Base-by-base conservation (phyloP, 805 yeast genomes). In the Cyberlindnera petersonii region DNA sequence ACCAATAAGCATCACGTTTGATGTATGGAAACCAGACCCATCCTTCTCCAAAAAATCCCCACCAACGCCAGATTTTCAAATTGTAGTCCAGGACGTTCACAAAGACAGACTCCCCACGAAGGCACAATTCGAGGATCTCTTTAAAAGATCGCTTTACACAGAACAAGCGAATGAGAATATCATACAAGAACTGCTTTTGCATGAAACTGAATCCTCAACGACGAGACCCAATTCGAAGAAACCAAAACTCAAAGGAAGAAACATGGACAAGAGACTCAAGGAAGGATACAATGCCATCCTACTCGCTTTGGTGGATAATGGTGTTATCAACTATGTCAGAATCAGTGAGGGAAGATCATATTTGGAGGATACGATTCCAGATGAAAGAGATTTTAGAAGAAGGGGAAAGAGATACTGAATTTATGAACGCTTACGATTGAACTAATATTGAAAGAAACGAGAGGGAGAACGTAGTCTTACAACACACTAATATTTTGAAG, bases 1-100 rank as follows among this genome's bases (percentile, higher is more conserved):
- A 2, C 36, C 33, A 19, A 29, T 39, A 2, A 20, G 35, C 8
- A 43, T 46, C 11, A 65, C 74, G 0, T 88, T 68, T 50, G 70
- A 82, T 51, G 84, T 86, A 3, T 89, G 96, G 96, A 87, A 85
- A 56, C 97, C 98, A 2, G 65, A 71, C 2, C 71, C 84, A 0
- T 61, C 66, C 3, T 89, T 84, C 64, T 79, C 79, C 42, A 87
- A 87, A 50, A 78, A 76, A 24, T 51, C 55, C 17, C 94, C 95
- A 1, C 78, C 82, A 0, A 32, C 53, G 3, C 95, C 96, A 1
- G 89, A 89, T 57, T 89, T 75, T 56, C 86, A 81, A 49, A 61
- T 91, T 1, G 68, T 75, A 2, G 69, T 74, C 2, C 75, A 86
- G 0, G 68, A 77, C 13, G 73, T 77, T 42, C 68, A 74, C 4